phyloP scores from a whole-genome alignment of 768 basidiomycete species.

The Suillus lakei region DNA sequence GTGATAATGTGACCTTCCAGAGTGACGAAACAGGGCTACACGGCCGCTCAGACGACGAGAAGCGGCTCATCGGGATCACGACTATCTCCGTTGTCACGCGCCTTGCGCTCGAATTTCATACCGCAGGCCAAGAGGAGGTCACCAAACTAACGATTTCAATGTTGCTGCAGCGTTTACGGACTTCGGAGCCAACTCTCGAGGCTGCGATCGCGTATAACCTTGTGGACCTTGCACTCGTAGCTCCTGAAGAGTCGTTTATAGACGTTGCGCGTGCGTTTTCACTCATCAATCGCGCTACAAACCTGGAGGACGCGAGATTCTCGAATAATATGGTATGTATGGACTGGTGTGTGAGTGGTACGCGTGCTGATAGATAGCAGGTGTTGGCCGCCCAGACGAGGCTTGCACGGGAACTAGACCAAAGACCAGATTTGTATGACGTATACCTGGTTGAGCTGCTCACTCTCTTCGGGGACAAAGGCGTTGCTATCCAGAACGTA shows the following conservation, averaged over 20 bases:
- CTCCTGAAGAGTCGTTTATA: slow-evolving; percentile 74
- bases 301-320: slow-evolving; percentile 85
- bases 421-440: slow-evolving; percentile 77
- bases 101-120: slow-evolving; percentile 79
- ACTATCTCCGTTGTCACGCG: slow-evolving; percentile 91
- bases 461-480: slow-evolving; percentile 88
- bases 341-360: background rate
- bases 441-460: slow-evolving; percentile 85
- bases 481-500: slow-evolving; percentile 85
- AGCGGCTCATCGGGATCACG: slow-evolving; percentile 82
- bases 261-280: slow-evolving; percentile 90
- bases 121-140: slow-evolving; percentile 73
- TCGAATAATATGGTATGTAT: slow-evolving; percentile 84
- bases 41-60: slow-evolving; percentile 82
- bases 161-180: slow-evolving; percentile 85
- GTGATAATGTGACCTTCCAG: slow-evolving; percentile 56
- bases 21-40: slow-evolving; percentile 67
- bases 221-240: slow-evolving; percentile 84
- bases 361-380: slow-evolving; percentile 39
- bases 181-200: slow-evolving; percentile 86
- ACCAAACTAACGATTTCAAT: slow-evolving; percentile 90
- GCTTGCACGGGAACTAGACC: slow-evolving; percentile 77
- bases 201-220: slow-evolving; percentile 92
- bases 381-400: slow-evolving; percentile 91
- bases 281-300: slow-evolving; percentile 81